Percentiles rank a stretch among this genome's conserved stretches.
Evolutionary conservation across 805 yeast species (phyloP).

Genomic region (Novakomyces olei): DNA sequence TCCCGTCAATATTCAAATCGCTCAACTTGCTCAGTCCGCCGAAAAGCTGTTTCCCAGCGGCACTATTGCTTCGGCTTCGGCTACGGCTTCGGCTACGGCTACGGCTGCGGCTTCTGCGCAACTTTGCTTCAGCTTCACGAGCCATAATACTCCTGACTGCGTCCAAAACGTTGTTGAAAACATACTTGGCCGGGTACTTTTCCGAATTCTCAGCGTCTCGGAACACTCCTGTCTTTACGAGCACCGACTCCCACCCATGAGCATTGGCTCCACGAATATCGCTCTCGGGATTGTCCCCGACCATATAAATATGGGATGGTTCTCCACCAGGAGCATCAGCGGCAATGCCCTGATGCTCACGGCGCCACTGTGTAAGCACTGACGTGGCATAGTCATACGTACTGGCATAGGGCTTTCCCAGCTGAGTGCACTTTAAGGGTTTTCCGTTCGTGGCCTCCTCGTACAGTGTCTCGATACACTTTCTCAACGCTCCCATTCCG

Average conservation of each 20-base stretch:
- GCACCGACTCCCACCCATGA: conserved; percentile 72
- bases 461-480: conserved; percentile 38
- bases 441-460: conserved; percentile 27
- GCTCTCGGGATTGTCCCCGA: conserved; percentile 87
- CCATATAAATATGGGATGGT: conserved; percentile 42
- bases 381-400: conserved; percentile 71
- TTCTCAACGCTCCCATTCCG: conserved; percentile 78
- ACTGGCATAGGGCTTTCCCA: conserved; percentile 63
- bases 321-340: not conserved
- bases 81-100: too few relatives aligned
- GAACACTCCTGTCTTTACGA: conserved; percentile 77
- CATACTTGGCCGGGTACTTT: conserved; percentile 1
- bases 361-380: conserved; percentile 30
- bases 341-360: conserved; percentile 5
- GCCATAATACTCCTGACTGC: not conserved
- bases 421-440: conserved; percentile 27
- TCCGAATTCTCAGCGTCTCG: conserved; percentile 23
- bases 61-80: too few relatives aligned
- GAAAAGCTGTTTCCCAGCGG: too few relatives aligned
- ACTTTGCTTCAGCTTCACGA: not conserved
- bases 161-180: not conserved
- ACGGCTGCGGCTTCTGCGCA: too few relatives aligned
- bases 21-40: too few relatives aligned
- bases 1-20: too few relatives aligned
- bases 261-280: conserved; percentile 77